Evolutionary conservation across 1,284 basidiomycete species (phyloP), one percentile per base, ranked within the genome.

Genomic region (Naganishia sp.): DNA sequence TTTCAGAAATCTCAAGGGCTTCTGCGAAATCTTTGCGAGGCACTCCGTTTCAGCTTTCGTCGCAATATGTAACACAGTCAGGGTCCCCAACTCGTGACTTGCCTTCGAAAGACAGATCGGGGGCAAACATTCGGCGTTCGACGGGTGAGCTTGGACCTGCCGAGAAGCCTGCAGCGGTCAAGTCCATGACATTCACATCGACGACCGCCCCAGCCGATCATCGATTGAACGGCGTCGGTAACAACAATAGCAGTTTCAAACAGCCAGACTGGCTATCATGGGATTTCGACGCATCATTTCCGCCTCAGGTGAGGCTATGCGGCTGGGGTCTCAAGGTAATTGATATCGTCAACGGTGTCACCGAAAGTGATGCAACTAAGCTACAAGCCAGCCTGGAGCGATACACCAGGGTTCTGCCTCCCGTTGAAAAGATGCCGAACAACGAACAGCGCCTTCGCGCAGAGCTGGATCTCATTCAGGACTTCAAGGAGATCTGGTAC

Each of bases 331-430:
- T 61, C 11, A 50, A 61, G 36, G 48, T 52, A 5, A 16, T 61
- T 46, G 57, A 61, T 18, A 25, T 52, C 23, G 46, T 50, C 18
- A 18, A 61, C 31, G 57, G 36, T 11, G 57, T 61, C 57, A 25
- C 46, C 57, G 31, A 18, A 15, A 23, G n/a, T 10, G 57, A 61
- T 18, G 46, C 13, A 28, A 48, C 28, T 21, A 21, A n/a, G 36
- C 48, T 61, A 0, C 57, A 50, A 18, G 21, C 45, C 16, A 36
- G 46, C 3, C 48, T 61, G 10, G 33, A 42, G 53, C 53, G 36
- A 55, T 55, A 55, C n/a, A 16, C 18, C 16, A 13, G 18, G n/a
- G 53, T 13, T n/a, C 36, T 36, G 5, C 11, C 36, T 23, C 10
- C n/a, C 6, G n/a, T 23, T 6, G 25, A 13, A 5, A 16, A 42